Base-by-base conservation (phyloP, 306 rosid genomes). In the Herpetospermum pedunculosum region DNA sequence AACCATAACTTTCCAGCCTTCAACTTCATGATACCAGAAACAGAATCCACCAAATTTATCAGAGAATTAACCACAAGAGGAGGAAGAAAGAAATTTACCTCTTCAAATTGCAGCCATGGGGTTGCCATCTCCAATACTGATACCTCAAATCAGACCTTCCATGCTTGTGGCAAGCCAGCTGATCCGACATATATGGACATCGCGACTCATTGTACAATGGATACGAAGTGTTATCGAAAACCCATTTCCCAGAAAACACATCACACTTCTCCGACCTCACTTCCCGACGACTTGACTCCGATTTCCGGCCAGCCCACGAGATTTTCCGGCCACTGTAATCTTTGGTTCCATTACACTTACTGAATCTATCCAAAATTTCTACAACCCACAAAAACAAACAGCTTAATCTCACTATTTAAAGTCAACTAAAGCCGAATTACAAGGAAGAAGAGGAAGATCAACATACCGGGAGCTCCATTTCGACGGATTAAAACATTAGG, bases 111-210 rank as follows among this genome's bases (percentile, higher is more conserved):
- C 99, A 94, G 73, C 82, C 77, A 81, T 87, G 88, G 29, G 99
- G 99, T 76, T 94, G 96, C 99, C 99, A 94, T 78, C 97, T 89
- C 96, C 95, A 85, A 50, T 83, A 75, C 77, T 88, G 99, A 80
- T 91, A 89, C 29, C 86, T 88, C 88, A 89, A 81, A 85, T 94
- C 96, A 81, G 85, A 73, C 79, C 99, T 78, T 65, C 97, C 99
- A 78, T 94, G 99, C 82, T 84, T 94, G 80, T 91, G 92, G 47
- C 99, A 94, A 2, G 99, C 90, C 88, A 94, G 81, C 87, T 94
- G 99, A 77, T 94, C 99, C 34, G 99, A 94, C 99, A 94, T 94
- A 76, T 89, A 94, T 64, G 99, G 96, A 82, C 99, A 94, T 37
- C 79, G 83, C 0, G 81, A 67, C 65, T 88, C 99, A 12, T 77